Evolutionary conservation across 2,329 filamentous ascomycete genomes (phyloP), one percentile per base, ranked within the genome.

Genomic region (Aspergillus sp.): DNA sequence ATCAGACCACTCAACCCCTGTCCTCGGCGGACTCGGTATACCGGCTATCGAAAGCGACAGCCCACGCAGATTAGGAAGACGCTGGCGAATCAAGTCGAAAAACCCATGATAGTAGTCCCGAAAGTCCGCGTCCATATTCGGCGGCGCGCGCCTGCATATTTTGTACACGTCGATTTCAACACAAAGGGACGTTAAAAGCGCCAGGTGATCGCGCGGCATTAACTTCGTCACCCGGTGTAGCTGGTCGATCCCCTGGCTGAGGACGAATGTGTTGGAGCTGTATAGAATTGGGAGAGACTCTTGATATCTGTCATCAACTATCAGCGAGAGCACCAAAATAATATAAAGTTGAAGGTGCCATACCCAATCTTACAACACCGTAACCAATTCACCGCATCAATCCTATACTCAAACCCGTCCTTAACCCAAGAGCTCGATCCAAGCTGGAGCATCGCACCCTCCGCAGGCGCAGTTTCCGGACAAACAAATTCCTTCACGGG

Each of bases 161-260:
- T 52, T 52, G 40, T 58, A 61, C 12, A 56, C 49, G n/a, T 61
- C 59, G 12, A 61, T 58, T 8, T 61, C 59, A 25, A 61, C 23
- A 14, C 17, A 23, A 23, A 61, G 27, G 2, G 56, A 53, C 1
- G 40, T 47, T n/a, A 56, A 44, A 21, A 56, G 17, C 4, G 40
- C 43, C 6, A 61, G 4, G 25, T 61, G 49, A 6, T 35, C 48
- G 14, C 5, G 6, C 6, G 59, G 52, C 56, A 58, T 41, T 11
- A 47, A n/a, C 14, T 33, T 39, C 7, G 47, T 56, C 7, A 61
- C 12, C 6, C 59, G 59, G 17, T 53, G 53, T 5, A 58, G 31
- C 19, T 61, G 58, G n/a, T 61, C 59, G 4, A 61, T 58, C 4
- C 59, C 48, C 9, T 58, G 56, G 6, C 52, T 61, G 17, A 61